These are phyloP conservation scores for Xylaria digitata DNA, from an alignment of 2,329 filamentous ascomycete genomes.

Conservation along the genomic window DNA sequence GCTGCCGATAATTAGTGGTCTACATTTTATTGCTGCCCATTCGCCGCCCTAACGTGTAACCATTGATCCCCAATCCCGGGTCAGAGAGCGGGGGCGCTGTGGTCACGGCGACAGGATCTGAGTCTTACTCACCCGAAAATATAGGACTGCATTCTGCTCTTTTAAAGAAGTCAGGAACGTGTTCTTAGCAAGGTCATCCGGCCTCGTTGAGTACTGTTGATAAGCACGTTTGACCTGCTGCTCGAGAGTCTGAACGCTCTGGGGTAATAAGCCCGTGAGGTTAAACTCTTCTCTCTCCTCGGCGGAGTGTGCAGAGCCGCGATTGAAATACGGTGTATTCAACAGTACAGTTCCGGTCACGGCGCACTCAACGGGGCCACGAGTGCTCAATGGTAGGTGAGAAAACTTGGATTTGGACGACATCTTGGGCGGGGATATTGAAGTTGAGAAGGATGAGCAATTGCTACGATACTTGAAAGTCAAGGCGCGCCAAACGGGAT, in stretches of 20 bases:
- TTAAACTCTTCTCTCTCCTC: conserved; percentile 77
- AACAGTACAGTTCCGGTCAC: conserved; percentile 66
- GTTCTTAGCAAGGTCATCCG: conserved; percentile 80
- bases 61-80: not conserved
- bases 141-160: conserved; percentile 86
- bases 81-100: not conserved
- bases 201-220: conserved; percentile 75
- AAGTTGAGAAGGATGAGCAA: conserved; percentile 34
- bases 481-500: conserved; percentile 30
- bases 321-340: conserved; percentile 78
- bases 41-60: not conserved
- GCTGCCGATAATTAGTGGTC: conserved; percentile 53
- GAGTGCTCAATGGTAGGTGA: conserved; percentile 60
- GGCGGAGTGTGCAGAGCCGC: conserved; percentile 80
- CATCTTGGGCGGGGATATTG: conserved; percentile 38
- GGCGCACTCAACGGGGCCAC: conserved; percentile 62
- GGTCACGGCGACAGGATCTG: not conserved
- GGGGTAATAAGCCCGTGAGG: conserved; percentile 78
- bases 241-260: conserved; percentile 77
- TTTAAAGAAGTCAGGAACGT: conserved; percentile 88
- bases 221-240: conserved; percentile 83
- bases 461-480: conserved; percentile 28
- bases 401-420: conserved; percentile 53
- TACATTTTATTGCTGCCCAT: not conserved
- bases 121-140: conserved; percentile 69